These are phyloP conservation scores for Gaertneriomyces semiglobifer DNA, from an alignment of 192 early-diverging fungal species.

Conservation along the genomic window DNA sequence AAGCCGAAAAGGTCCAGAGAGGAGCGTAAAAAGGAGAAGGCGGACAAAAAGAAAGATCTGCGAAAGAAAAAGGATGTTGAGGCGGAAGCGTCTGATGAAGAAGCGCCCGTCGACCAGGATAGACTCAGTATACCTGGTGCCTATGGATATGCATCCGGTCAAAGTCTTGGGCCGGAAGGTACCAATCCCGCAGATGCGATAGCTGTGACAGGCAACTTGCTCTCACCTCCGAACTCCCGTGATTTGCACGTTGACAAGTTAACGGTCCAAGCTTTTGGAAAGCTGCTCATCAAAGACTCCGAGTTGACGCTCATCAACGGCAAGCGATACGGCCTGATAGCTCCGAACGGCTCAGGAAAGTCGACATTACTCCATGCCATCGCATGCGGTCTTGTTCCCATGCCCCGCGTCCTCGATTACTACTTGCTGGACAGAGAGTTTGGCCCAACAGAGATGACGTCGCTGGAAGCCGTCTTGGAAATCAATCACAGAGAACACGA, in stretches of 20 bases:
- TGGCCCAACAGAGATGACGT: constrained; percentile 24
- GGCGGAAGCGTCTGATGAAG: constrained; percentile 1
- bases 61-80: constrained; percentile 3
- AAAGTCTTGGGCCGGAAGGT: constrained; percentile 25
- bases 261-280: constrained; percentile 31
- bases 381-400: constrained; percentile 39
- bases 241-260: constrained; percentile 31
- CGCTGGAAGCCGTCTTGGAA: constrained; percentile 27
- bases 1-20: constrained; percentile 24
- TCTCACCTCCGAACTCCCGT: constrained; percentile 31
- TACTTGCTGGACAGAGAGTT: constrained; percentile 39
- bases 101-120: constrained; percentile 9
- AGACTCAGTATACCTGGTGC: constrained; percentile 14
- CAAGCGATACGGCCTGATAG: constrained; percentile 64
- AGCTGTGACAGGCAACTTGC: constrained; percentile 28
- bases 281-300: constrained; percentile 31
- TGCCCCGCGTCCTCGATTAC: constrained; percentile 23
- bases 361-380: constrained; percentile 60
- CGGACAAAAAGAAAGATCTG: constrained; percentile 15
- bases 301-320: constrained; percentile 43
- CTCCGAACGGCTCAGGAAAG: constrained; percentile 67
- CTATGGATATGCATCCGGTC: constrained; percentile 31
- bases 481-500: constrained; percentile 24
- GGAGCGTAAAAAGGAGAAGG: constrained; percentile 34
- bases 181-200: constrained; percentile 32